Evolutionary conservation across 768 basidiomycete species (phyloP).

Genomic region (Russula sp.): DNA sequence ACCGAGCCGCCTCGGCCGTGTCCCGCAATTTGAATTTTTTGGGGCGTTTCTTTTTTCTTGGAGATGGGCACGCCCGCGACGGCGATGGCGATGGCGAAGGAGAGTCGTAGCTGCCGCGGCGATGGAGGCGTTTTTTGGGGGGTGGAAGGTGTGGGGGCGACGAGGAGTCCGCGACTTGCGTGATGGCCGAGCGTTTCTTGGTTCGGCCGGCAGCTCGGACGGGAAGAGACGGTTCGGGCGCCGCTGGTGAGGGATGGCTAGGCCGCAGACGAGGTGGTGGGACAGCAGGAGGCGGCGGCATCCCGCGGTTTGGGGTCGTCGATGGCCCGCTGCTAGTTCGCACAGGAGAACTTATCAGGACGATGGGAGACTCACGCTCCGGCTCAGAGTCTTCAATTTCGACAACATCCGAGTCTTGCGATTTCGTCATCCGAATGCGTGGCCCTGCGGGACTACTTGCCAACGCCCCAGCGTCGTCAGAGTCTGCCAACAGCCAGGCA

Average conservation of each 20-base stretch:
- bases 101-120: not conserved
- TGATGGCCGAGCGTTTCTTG: constrained; percentile 27
- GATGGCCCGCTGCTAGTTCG: not conserved
- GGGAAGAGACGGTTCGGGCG: constrained; percentile 41
- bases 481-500: constrained; percentile 24
- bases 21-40: constrained; percentile 30
- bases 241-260: constrained; percentile 18
- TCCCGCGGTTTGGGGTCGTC: constrained; percentile 15
- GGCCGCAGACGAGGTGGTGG: constrained; percentile 31
- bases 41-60: constrained; percentile 23
- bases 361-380: constrained; percentile 4
- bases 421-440: not conserved
- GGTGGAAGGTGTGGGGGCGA: constrained; percentile 33
- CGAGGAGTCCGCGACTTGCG: constrained; percentile 28
- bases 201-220: constrained; percentile 36
- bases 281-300: constrained; percentile 34
- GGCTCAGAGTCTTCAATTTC: constrained; percentile 17
- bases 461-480: constrained; percentile 11
- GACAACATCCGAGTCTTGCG: constrained; percentile 6
- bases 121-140: constrained; percentile 29
- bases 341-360: constrained; percentile 6
- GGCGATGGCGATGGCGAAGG: constrained; percentile 7
- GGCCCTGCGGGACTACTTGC: constrained; percentile 6
- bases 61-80: constrained; percentile 6
- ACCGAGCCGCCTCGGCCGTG: constrained; percentile 33